Base-by-base conservation (phyloP, 345 rosid species). In the Euphorbia lathyris region DNA sequence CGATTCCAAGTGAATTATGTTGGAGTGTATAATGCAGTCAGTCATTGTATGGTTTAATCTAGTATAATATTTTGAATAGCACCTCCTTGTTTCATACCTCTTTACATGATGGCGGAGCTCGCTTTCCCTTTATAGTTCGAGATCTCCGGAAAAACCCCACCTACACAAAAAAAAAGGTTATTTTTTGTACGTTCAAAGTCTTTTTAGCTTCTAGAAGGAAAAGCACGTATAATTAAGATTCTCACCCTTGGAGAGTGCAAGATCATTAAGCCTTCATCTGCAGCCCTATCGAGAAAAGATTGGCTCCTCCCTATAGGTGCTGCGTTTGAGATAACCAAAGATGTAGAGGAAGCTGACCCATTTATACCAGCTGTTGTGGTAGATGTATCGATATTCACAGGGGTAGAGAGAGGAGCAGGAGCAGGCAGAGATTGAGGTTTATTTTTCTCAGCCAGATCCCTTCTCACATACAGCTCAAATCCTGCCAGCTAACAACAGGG, bases 81-180 rank as follows among this genome's bases (percentile, higher is more conserved):
- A 60, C n/a, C 52, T 62, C 48, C 34, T 62, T 16, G 77, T 66
- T 40, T 63, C 8, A 3, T 87, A 91, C 98, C 98, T 90, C 92
- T 82, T 85, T 83, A 82, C 98, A 91, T n/a, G 87, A 71, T n/a
- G 96, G 86, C n/a, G 95, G 92, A 60, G 82, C 77, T 36, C 87
- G 88, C 82, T 86, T 87, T 50, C 93, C 95, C 77, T 94, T 94
- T 62, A 85, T 85, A 69, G 88, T 90, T 72, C 88, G 88, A 58
- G 89, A 88, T 86, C 95, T 86, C 69, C 88, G 81, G 78, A 94
- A 94, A 68, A 73, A 77, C 10, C 97, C 97, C 72, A 91, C 96
- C 98, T 94, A 85, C 81, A 72, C 66, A 45, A 45, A 40, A 40
- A 40, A 40, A 5, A 40, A 50, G 70, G 68, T 29, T 52, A 55